Evolutionary conservation across 169 alveolate species (phyloP).

Genomic region (Plasmodium coatneyi): DNA sequence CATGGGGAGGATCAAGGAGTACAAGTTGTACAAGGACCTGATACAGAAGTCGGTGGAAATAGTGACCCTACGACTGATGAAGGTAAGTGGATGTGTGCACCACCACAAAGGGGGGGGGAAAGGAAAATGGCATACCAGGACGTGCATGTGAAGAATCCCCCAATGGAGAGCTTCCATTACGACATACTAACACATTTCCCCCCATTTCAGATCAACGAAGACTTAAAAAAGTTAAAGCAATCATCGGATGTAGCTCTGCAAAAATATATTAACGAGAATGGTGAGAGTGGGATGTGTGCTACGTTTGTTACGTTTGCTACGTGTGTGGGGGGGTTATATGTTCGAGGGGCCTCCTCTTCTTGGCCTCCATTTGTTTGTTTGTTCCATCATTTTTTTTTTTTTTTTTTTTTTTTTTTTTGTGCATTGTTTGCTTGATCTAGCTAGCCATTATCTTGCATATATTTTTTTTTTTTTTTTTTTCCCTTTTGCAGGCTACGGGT

Average conservation of each 20-base stretch:
- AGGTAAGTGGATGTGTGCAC: constrained; percentile 7
- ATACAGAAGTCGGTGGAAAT: constrained; percentile 47
- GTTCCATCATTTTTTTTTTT: no score
- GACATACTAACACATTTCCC: not conserved
- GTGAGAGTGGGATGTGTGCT: not conserved
- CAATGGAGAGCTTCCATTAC: not conserved
- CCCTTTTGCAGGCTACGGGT: not conserved
- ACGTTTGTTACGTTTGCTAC: no score
- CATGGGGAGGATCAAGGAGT: constrained; percentile 52
- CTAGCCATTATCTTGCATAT: not conserved
- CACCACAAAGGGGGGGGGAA: not conserved
- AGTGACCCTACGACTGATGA: constrained; percentile 20
- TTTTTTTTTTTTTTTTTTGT: not conserved
- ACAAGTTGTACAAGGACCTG: constrained; percentile 31
- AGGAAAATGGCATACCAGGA: not conserved
- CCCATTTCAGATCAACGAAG: constrained; percentile 28
- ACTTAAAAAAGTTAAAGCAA: constrained; percentile 27
- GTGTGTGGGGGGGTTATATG: not conserved
- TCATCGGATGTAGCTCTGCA: constrained; percentile 42
- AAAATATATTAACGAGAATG: constrained; percentile 58
- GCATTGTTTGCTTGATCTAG: not conserved
- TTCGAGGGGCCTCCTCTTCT: not conserved
- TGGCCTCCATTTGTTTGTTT: not conserved
- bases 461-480: not conserved
- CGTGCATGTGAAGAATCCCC: not conserved